phyloP scores from a whole-genome alignment of 2,329 filamentous ascomycete species.

The Aureobasidium sp. region DNA sequence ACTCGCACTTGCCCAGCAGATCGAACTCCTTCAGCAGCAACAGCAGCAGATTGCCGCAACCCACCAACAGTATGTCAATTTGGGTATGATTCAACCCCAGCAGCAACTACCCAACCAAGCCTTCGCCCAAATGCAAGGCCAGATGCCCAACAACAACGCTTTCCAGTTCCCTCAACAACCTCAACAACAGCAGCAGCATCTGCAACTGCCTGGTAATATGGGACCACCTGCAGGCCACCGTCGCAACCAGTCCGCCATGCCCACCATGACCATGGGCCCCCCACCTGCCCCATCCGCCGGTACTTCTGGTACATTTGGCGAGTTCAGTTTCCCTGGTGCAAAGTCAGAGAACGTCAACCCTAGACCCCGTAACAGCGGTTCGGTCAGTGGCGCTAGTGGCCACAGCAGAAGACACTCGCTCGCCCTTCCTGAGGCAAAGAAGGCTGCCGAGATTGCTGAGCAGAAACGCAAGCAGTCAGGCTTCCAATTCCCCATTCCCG shows the following conservation, averaged over 20 bases:
- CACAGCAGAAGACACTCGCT: constrained; percentile 93
- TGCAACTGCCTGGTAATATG: constrained; percentile 63
- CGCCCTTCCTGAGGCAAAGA: constrained; percentile 91
- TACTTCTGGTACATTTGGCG: constrained; percentile 65
- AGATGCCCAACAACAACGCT: constrained; percentile 65
- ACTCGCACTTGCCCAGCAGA: constrained; percentile 95
- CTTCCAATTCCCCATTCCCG: constrained; percentile 87
- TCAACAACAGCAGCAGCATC: constrained; percentile 60
- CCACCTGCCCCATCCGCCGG: constrained; percentile 80
- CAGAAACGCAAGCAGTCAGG: constrained; percentile 90
- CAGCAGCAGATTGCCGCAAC: constrained; percentile 96
- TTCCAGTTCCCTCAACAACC: constrained; percentile 85
- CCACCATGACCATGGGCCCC: constrained; percentile 84
- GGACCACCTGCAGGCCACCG: constrained; percentile 80
- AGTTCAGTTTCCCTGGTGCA: constrained; percentile 51
- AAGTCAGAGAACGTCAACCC: constrained; percentile 55
- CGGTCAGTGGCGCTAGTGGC: constrained; percentile 58
- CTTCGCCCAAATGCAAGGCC: constrained; percentile 72
- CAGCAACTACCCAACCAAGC: constrained; percentile 67
- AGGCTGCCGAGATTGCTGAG: constrained; percentile 92
- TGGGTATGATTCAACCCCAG: constrained; percentile 86
- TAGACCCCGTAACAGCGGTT: constrained; percentile 62
- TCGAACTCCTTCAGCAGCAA: constrained; percentile 93
- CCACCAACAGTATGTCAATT: constrained; percentile 95
- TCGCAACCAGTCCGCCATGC: constrained; percentile 94